phyloP scores from a whole-genome alignment of 768 basidiomycete species.

The Sporobolomyces phaffii region DNA sequence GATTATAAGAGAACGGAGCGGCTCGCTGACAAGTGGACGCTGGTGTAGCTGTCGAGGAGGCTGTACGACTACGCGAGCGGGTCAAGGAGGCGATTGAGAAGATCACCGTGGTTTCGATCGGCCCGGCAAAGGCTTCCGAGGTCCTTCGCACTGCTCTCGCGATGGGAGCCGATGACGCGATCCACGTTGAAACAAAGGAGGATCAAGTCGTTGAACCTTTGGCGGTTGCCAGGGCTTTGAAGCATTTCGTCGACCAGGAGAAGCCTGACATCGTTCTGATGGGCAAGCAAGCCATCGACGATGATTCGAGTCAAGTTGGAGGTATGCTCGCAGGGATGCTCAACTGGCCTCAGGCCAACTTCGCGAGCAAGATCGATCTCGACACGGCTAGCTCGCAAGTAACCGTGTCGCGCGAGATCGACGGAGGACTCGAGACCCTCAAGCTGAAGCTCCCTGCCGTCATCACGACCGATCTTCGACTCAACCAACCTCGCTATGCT shows the following conservation, averaged over 20 bases:
- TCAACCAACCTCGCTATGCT: slow-evolving; percentile 84
- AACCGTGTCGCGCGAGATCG: slow-evolving; percentile 78
- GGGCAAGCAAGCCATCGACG: slow-evolving; percentile 98
- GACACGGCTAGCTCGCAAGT: slow-evolving; percentile 62
- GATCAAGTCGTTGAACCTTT: slow-evolving; percentile 71
- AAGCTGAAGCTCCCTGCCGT: slow-evolving; percentile 72
- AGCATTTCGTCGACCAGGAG: slow-evolving; percentile 59
- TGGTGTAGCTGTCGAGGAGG: slow-evolving; percentile 97
- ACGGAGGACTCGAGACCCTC: slow-evolving; percentile 84
- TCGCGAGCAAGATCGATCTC: slow-evolving; percentile 71
- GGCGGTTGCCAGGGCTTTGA: slow-evolving; percentile 77
- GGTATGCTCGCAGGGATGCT: slow-evolving; percentile 94
- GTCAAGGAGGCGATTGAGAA: slow-evolving; percentile 69
- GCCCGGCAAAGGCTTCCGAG: slow-evolving; percentile 80
- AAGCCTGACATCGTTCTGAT: slow-evolving; percentile 81
- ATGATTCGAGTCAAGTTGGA: slow-evolving; percentile 89
- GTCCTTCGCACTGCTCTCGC: slow-evolving; percentile 92
- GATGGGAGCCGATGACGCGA: slow-evolving; percentile 89
- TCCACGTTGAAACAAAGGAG: slow-evolving; percentile 77
- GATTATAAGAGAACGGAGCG: too few relatives aligned
- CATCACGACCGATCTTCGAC: slow-evolving; percentile 85
- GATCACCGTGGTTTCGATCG: slow-evolving; percentile 90
- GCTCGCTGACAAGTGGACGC: too few relatives aligned
- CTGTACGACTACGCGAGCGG: slow-evolving; percentile 82
- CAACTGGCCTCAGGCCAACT: slow-evolving; percentile 89